Base-by-base conservation (phyloP, 495 filamentous ascomycete species). In the Bacidia gigantensis region DNA sequence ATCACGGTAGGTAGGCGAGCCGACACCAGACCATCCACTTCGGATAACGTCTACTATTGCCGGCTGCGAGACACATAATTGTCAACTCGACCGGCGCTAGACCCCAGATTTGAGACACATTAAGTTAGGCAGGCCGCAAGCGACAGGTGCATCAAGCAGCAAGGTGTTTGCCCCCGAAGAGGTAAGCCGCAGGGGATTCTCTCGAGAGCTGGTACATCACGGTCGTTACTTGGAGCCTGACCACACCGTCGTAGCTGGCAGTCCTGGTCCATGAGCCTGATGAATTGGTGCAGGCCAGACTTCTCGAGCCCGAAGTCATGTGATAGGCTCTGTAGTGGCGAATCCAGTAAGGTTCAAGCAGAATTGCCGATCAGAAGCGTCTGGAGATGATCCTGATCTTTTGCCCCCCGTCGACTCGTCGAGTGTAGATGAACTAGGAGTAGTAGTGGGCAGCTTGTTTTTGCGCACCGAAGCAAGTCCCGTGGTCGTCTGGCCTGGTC, bases 401-500 rank as follows among this genome's bases (percentile, higher is more conserved):
- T 14, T 35, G 5, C 14, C 29, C 29, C 29, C 5, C 29, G 5
- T 7, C 14, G 7, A 5, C 29, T 7, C 14, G 29, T 35, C 29
- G 29, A 35, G 5, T 35, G 29, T 14, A 35, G 29, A 35, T 5
- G 29, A 7, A 17, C 41, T 44, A 44, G 12, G 9, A n/a, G 41
- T 44, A n/a, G 7, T 22, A 9, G 14, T 44, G 17, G 41, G 9
- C 14, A 17, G 41, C 41, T 44, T n/a, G 12, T 44, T 44, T 44
- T 35, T 35, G 29, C 29, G 29, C 29, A 35, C 29, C 14, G 29
- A 14, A 35, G 38, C 20, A 43, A 47, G 20, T 58, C 51, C 40
- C 51, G 56, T 58, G 51, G 26, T 48, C n/a, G 14, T 21, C 21
- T 3, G 41, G n/a, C n/a, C n/a, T n/a, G n/a, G n/a, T n/a, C n/a